Evolutionary conservation across 495 filamentous ascomycete genomes (phyloP).

Genomic region (Podospora sp.): DNA sequence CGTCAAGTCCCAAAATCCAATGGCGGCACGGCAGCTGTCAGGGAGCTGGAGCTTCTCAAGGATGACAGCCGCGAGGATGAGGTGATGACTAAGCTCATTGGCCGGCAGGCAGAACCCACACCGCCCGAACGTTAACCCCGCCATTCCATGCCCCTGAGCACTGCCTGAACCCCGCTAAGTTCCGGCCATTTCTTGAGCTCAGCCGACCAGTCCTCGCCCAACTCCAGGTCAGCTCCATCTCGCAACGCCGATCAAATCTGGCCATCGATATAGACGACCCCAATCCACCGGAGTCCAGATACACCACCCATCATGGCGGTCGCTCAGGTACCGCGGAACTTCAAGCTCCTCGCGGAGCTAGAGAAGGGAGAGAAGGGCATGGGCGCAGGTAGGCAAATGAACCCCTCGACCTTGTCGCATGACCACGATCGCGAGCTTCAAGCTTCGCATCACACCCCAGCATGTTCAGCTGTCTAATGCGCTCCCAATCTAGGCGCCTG

Average conservation of each 20-base stretch:
- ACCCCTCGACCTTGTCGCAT: background rate
- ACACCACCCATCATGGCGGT: conserved; percentile 46
- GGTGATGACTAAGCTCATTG: conserved; percentile 23
- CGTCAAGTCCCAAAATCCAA: background rate
- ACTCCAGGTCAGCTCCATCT: background rate
- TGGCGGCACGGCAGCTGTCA: background rate
- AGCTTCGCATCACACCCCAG: background rate
- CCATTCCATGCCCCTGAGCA: conserved; percentile 10
- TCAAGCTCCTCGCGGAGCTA: conserved; percentile 92
- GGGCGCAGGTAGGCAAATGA: conserved; percentile 78
- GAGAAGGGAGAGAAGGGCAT: conserved; percentile 98
- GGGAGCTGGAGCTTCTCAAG: conserved; percentile 1
- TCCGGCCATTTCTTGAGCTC: background rate
- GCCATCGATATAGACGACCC: background rate
- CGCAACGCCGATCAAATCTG: no score
- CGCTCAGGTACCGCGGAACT: conserved; percentile 92
- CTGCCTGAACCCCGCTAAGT: conserved; percentile 21
- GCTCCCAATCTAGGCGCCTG: conserved; percentile 72
- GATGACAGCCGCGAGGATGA: background rate
- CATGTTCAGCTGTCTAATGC: conserved; percentile 4
- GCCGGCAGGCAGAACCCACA: conserved; percentile 22
- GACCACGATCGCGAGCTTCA: conserved; percentile 15
- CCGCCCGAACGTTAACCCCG: conserved; percentile 23
- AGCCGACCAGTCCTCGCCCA: conserved; percentile 3
- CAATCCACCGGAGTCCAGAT: background rate